Base-by-base conservation (phyloP, 257 asterid genomes). In the Coffea eugenioides region DNA sequence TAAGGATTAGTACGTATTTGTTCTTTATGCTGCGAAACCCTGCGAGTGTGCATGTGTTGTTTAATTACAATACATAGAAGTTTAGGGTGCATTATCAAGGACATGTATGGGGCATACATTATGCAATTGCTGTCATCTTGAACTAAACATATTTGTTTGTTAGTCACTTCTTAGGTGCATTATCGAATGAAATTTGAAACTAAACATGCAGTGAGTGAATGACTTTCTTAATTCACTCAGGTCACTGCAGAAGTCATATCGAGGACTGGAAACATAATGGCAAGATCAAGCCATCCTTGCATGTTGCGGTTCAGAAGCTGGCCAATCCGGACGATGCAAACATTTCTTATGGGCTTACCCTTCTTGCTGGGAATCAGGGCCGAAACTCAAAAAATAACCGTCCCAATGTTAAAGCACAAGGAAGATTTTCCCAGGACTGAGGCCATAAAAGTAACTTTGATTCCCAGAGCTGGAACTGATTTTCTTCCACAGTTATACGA, bases 401-500 rank as follows among this genome's bases (percentile, higher is more conserved):
- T 93, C 25, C 85, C 93, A 8, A 84, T 90, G 23, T 16, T 95
- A 6, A 91, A 83, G 81, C 96, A 93, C 86, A 90, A 82, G 81
- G 97, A 94, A 82, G 74, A 76, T 14, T 62, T 79, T 62, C 90
- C 90, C 1, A 83, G 91, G 71, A 90, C 93, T 0, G 88, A 81
- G 56, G 84, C 87, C 2, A 81, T 91, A 48, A 89, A 88, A 23
- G 59, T 91, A 49, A 88, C 90, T 34, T 68, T 94, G 54, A 82
- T 87, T 39, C 97, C 97, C 0, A 83, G 97, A 25, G 90, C 95
- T 0, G 97, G 97, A 1, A 93, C 97, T 0, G 48, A 65, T 0
- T 80, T 78, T 61, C 88, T 93, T 0, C 97, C 97, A 1, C 97
- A 93, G 79, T 82, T 93, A 7, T 94, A 94, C 69, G 86, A 89